These are phyloP conservation scores for Tolypocladium tropicale DNA, from an alignment of 2,329 filamentous ascomycete genomes.

Conservation along the genomic window DNA sequence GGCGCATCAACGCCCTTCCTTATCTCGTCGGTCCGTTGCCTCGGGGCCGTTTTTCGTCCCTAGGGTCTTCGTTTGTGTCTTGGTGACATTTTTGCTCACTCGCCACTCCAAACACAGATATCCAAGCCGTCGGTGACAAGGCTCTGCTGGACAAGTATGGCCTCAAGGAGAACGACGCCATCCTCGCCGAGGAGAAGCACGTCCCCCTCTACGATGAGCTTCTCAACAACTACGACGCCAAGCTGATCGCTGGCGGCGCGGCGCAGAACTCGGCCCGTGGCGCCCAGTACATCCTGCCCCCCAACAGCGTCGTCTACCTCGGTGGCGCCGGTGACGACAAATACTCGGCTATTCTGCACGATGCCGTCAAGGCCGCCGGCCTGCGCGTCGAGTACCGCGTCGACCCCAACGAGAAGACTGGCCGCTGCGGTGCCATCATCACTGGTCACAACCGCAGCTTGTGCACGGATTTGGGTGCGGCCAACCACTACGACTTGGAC, in stretches of 20 bases:
- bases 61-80: background rate
- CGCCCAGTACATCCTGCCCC: conserved; percentile 87
- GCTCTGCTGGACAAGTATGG: conserved; percentile 84
- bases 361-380: conserved; percentile 79
- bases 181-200: conserved; percentile 90
- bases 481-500: conserved; percentile 93
- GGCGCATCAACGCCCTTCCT: background rate
- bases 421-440: conserved; percentile 92
- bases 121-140: conserved; percentile 77
- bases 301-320: conserved; percentile 85
- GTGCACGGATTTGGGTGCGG: conserved; percentile 89
- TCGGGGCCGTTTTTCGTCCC: background rate
- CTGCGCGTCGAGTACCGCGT: conserved; percentile 92
- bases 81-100: background rate
- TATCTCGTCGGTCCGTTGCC: conserved; percentile 1
- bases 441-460: conserved; percentile 93
- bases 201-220: conserved; percentile 85
- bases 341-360: conserved; percentile 78
- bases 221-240: conserved; percentile 82
- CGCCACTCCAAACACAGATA: conserved; percentile 49
- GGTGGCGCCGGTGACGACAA: conserved; percentile 94
- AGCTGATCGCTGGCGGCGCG: conserved; percentile 90
- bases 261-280: conserved; percentile 96
- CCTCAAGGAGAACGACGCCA: conserved; percentile 93
- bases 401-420: conserved; percentile 74